These are phyloP conservation scores for Penicillium sp. DNA, from an alignment of 2,329 filamentous ascomycete species.

Conservation along the genomic window DNA sequence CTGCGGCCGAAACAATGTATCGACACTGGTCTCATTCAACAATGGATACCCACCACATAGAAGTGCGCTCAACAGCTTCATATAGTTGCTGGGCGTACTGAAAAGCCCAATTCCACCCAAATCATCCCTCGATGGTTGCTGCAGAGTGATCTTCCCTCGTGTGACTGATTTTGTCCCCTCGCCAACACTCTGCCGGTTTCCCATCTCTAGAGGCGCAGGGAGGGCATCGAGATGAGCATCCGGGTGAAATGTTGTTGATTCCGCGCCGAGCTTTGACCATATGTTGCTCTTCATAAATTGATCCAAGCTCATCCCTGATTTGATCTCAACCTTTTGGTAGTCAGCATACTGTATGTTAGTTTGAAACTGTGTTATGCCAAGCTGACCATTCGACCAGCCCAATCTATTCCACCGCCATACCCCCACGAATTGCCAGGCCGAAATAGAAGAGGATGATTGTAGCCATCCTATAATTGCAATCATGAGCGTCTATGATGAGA, in stretches of 20 bases:
- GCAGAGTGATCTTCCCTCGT: constrained; percentile 3
- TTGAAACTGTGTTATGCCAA: too few relatives aligned
- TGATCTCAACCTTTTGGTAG: constrained; percentile 40
- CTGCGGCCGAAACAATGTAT: constrained; percentile 7
- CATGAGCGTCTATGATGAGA: neutral
- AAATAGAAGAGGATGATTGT: constrained; percentile 44
- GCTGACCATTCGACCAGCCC: constrained; percentile 49
- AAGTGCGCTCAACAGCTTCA: constrained; percentile 18
- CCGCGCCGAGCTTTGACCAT: constrained; percentile 49
- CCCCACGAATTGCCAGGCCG: constrained; percentile 55
- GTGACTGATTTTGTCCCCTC: constrained; percentile 3
- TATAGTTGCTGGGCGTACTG: constrained; percentile 21
- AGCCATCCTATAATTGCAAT: constrained; percentile 4
- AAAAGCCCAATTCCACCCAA: constrained; percentile 23
- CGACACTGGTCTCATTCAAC: neutral
- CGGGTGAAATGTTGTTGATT: constrained; percentile 16
- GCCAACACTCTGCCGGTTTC: neutral
- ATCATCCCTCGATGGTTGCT: constrained; percentile 7
- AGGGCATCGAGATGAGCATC: constrained; percentile 4
- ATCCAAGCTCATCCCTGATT: constrained; percentile 46
- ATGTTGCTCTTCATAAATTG: constrained; percentile 46
- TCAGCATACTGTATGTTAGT: neutral
- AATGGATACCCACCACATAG: constrained; percentile 9
- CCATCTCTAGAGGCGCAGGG: constrained; percentile 3
- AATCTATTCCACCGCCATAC: constrained; percentile 54